phyloP scores from a whole-genome alignment of 108 stramenopile species.

The Cyclostephanos invisitatus region DNA sequence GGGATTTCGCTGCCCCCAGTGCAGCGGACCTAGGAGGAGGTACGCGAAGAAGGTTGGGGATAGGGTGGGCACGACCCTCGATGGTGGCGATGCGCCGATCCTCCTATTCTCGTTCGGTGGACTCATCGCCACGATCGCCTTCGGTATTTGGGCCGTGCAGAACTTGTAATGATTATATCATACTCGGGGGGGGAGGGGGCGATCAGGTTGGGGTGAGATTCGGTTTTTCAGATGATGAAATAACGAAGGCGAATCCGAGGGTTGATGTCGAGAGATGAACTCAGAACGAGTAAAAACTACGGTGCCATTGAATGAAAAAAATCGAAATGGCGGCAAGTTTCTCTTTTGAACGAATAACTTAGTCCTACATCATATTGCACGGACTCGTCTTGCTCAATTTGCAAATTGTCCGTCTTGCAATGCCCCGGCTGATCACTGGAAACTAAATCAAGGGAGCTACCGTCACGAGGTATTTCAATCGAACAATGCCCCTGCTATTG shows the following conservation, averaged over 20 bases:
- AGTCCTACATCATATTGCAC: not conserved
- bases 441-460: not conserved
- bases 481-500: constrained; percentile 34
- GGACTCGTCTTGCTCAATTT: not conserved
- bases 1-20: constrained; percentile 96
- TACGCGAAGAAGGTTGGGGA: constrained; percentile 98
- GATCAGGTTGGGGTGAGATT: not conserved
- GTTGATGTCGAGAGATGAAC: not conserved
- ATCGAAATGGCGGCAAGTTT: too few relatives aligned
- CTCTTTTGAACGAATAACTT: too few relatives aligned
- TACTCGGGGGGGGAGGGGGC: not conserved
- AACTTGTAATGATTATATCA: constrained; percentile 63
- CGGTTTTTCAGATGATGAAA: too few relatives aligned
- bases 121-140: constrained; percentile 83
- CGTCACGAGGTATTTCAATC: constrained; percentile 9
- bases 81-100: constrained; percentile 96
- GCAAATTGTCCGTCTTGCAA: not conserved
- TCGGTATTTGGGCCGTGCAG: constrained; percentile 88
- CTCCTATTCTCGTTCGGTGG: constrained; percentile 93
- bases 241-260: too few relatives aligned
- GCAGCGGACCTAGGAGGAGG: constrained; percentile 95
- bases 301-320: too few relatives aligned
- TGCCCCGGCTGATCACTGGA: not conserved
- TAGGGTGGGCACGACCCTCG: constrained; percentile 91
- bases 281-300: too few relatives aligned